Percentiles rank a stretch among this genome's conserved stretches.
phyloP scores from a whole-genome alignment of 108 stramenopile genomes.

The Pseudonitzschia multistriata region DNA sequence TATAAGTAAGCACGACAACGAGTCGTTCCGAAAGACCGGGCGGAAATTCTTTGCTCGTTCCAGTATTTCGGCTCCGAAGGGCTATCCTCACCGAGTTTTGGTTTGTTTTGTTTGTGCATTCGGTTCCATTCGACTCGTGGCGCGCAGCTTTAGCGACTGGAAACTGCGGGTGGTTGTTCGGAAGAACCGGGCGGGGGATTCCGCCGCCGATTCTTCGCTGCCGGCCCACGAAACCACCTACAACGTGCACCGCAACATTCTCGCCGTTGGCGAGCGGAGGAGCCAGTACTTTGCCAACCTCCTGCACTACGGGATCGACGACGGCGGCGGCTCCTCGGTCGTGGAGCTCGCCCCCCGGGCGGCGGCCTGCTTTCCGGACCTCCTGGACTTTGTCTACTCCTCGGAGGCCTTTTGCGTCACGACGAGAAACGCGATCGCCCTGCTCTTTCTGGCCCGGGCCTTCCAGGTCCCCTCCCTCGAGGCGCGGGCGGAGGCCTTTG shows the following conservation, averaged over 20 bases:
- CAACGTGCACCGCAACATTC: conserved; percentile 36
- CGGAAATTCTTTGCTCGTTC: too few species aligned
- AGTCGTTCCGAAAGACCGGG: too few species aligned
- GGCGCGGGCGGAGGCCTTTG: background rate
- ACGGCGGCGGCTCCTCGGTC: background rate
- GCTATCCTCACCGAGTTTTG: background rate
- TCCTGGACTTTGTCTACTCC: conserved; percentile 36
- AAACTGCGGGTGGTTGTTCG: background rate
- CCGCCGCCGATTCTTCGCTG: background rate
- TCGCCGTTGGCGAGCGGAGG: conserved; percentile 36
- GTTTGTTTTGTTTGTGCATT: background rate
- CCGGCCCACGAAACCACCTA: conserved; percentile 12
- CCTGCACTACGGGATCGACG: conserved; percentile 25
- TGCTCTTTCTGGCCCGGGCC: conserved; percentile 10
- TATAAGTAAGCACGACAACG: conserved; percentile 23
- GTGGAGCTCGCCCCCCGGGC: conserved; percentile 33
- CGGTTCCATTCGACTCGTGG: too few species aligned
- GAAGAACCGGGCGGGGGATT: background rate
- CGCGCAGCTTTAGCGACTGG: conserved; percentile 23
- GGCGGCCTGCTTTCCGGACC: conserved; percentile 32
- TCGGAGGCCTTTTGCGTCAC: conserved; percentile 5
- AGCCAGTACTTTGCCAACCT: conserved; percentile 44
- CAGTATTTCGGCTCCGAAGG: too few species aligned
- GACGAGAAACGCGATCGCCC: conserved; percentile 10
- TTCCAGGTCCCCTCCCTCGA: conserved; percentile 9